A percentile compares a stretch with the other conserved stretches of the same genome.
Evolutionary conservation across 805 yeast species (phyloP).

Genomic region (Torulaspora indica): DNA sequence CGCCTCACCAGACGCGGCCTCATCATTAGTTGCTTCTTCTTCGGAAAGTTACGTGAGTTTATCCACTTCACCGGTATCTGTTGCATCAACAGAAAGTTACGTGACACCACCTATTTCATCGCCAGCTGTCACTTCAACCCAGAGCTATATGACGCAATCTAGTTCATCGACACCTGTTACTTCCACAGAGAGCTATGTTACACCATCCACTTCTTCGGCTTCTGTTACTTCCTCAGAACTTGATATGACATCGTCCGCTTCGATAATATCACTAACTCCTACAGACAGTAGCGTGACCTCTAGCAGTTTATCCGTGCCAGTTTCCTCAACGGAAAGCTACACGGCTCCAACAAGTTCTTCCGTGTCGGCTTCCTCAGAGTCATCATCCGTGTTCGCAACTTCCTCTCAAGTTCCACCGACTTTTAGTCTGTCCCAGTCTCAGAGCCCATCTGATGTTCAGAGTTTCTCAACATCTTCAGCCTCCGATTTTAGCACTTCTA

Average conservation of each 20-base stretch:
- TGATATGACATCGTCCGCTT: background rate
- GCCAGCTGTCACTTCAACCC: too few species aligned
- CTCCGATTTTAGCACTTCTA: background rate
- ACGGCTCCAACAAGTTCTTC: background rate
- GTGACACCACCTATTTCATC: background rate
- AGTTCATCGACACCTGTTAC: background rate
- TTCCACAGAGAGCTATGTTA: background rate
- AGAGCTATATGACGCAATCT: too few species aligned
- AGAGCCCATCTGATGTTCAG: background rate
- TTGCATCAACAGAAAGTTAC: background rate
- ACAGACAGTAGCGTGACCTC: background rate
- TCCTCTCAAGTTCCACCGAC: constrained; percentile 3
- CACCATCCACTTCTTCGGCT: too few species aligned
- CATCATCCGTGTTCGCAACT: constrained; percentile 2
- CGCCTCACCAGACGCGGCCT: background rate
- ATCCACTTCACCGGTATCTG: background rate
- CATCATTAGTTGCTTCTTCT: background rate
- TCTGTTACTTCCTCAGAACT: too few species aligned
- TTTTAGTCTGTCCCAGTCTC: background rate
- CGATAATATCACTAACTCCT: background rate
- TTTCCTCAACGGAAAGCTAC: background rate
- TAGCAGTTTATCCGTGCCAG: background rate
- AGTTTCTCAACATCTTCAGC: background rate
- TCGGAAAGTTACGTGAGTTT: background rate
- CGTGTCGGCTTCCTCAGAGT: constrained; percentile 7